Conservation (phyloP, 768 basidiomycete genomes). For the Pluteus cervinus region DNA sequence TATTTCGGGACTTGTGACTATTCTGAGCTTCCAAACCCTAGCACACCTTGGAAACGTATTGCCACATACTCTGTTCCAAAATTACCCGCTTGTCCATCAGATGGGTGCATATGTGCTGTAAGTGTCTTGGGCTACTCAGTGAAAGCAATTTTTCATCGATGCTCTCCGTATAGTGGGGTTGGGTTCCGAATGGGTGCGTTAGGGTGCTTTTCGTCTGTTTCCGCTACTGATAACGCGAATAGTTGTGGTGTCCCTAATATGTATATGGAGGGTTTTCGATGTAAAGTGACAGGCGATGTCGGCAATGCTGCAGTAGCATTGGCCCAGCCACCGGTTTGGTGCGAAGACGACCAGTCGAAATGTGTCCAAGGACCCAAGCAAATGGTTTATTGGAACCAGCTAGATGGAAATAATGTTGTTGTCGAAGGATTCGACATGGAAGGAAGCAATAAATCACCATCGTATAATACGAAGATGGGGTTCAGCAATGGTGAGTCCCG, state of each 20-base stretch:
- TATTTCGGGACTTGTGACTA: not conserved
- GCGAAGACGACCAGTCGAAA: slow-evolving; percentile 24
- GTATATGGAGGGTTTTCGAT: slow-evolving; percentile 36
- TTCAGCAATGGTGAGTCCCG: slow-evolving; percentile 26
- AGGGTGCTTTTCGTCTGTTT: not conserved
- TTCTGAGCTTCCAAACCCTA: slow-evolving; percentile 9
- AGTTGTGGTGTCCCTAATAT: slow-evolving; percentile 40
- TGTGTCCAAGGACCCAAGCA: slow-evolving; percentile 36
- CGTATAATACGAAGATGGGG: slow-evolving; percentile 30
- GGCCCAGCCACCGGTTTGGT: slow-evolving; percentile 33
- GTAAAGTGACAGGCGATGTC: slow-evolving; percentile 29
- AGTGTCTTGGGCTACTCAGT: slow-evolving; percentile 9
- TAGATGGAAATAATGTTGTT: slow-evolving; percentile 37
- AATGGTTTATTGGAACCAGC: slow-evolving; percentile 39
- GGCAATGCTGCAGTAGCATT: slow-evolving; percentile 24
- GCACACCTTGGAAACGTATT: slow-evolving; percentile 37
- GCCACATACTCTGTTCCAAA: slow-evolving; percentile 36
- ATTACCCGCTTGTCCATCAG: slow-evolving; percentile 36
- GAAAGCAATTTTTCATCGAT: not conserved
- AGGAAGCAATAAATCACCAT: slow-evolving; percentile 32
- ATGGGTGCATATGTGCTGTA: slow-evolving; percentile 38
- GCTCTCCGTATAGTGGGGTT: slow-evolving; percentile 29
- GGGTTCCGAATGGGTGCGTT: slow-evolving; percentile 19
- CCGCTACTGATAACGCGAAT: slow-evolving; percentile 2
- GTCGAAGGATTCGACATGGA: slow-evolving; percentile 34